Evolutionary conservation across 495 filamentous ascomycete genomes (phyloP), one percentile per base, ranked within the genome.

Genomic region (Aspergillus saccharolyticus): DNA sequence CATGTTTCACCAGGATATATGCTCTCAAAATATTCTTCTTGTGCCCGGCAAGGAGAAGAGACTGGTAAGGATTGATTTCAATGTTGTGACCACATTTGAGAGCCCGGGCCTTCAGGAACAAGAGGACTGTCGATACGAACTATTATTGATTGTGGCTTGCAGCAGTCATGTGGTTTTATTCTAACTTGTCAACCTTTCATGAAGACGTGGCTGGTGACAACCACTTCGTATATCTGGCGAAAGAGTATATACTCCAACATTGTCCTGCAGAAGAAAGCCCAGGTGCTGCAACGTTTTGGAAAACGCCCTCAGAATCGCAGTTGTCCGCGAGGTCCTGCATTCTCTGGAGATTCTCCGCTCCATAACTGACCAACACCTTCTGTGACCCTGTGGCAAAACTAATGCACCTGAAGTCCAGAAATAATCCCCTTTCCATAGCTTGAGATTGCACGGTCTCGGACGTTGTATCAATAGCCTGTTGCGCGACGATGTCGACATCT

Each of bases 291-390:
- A 56, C 47, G 53, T 71, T n/a, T 66, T 80, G 76, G 47, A 81
- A 82, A 0, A 81, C 59, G 0, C 65, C 67, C 5, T 67, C 58
- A 0, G 77, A 73, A 57, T 81, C 78, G 51, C 74, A 81, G 63
- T 76, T 76, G 45, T 47, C 66, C 10, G 66, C 70, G 22, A 66
- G 62, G 16, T 49, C 47, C 56, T 60, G 54, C 49, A 83, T 53
- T 21, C 57, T 56, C 45, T 48, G 39, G 22, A 69, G 17, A 58
- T 70, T 80, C 14, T 65, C 67, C 10, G 30, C 53, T 3, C 78
- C 78, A 59, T 80, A 81, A 17, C 73, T 71, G 1, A 47, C 62
- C 15, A 81, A 63, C 0, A 70, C 66, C 17, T 74, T 59, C 63
- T 82, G 78, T 15, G 51, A 62, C 22, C 14, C 52, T 6, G 15